Base-by-base conservation (phyloP, 2,329 filamentous ascomycete species). In the Drechslerella dactyloides region DNA sequence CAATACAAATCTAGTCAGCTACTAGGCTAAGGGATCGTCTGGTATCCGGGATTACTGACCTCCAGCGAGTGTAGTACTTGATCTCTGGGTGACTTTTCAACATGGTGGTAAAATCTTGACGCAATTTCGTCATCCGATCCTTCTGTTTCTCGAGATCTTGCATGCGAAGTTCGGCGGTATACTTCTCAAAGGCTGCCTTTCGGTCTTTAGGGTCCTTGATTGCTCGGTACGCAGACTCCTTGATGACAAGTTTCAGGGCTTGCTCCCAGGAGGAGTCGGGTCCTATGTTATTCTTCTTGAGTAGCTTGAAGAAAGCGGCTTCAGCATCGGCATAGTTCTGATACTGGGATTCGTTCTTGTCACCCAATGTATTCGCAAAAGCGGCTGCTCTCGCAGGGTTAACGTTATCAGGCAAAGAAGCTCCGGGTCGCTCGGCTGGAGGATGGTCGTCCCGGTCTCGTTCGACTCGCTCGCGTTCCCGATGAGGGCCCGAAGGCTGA, bases 51-150 rank as follows among this genome's bases (percentile, higher is more conserved):
- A 51, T 21, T 51, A 70, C 74, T 44, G 68, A 77, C 84, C 92
- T 96, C 94, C 94, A 99, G 73, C 92, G 89, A 46, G 93, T 97
- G 80, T 96, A 97, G 79, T 97, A 87, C 80, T 93, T 94, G 80
- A 99, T 97, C 80, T 99, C 94, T 73, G 93, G 92, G 80, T 99
- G 93, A 75, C 92, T 93, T 81, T 89, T 91, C 75, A 99, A 85
- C 94, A 99, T 99, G 62, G 89, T 93, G 76, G 90, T 89, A 80
- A 99, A 99, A 83, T 97, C 94, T 80, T 90, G 85, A 77, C 92
- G 90, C 78, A 97, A 85, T 82, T 97, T 97, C 76, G 90, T 85
- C 80, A 96, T 85, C 78, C 94, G 89, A 81, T 97, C 93, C 81
- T 96, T 93, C 78, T 93, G 93, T 76, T 90, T 90, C 80, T 96